These are phyloP conservation scores for Lindgomyces ingoldianus DNA, from an alignment of 495 filamentous ascomycete species.

Conservation along the genomic window DNA sequence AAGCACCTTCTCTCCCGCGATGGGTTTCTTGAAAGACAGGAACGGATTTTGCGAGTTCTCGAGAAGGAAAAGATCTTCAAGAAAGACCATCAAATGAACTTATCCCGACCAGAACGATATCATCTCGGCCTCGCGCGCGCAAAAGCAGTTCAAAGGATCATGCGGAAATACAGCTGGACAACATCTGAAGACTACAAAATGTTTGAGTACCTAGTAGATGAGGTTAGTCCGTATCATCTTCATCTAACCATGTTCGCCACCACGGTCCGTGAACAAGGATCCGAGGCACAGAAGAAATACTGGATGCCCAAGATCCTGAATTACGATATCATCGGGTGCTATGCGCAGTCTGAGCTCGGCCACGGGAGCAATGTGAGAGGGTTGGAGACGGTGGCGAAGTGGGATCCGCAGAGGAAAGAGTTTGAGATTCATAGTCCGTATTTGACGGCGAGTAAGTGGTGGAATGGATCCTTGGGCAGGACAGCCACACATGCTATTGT, in stretches of 20 bases:
- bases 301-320: constrained; percentile 52
- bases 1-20: constrained; percentile 48
- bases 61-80: constrained; percentile 47
- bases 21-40: constrained; percentile 50
- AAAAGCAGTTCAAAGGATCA: constrained; percentile 51
- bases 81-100: constrained; percentile 50
- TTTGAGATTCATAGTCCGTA: constrained; percentile 53
- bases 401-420: constrained; percentile 47
- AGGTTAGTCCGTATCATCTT: constrained; percentile 50
- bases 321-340: constrained; percentile 52
- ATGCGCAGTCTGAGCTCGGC: constrained; percentile 53
- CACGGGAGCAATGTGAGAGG: constrained; percentile 48
- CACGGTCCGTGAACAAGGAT: constrained; percentile 49
- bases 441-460: constrained; percentile 55
- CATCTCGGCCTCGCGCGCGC: constrained; percentile 52
- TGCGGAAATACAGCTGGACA: constrained; percentile 49
- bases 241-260: constrained; percentile 47
- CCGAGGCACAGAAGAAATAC: constrained; percentile 47
- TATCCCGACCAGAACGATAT: constrained; percentile 52
- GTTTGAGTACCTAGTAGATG: constrained; percentile 52
- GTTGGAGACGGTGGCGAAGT: constrained; percentile 51
- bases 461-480: constrained; percentile 53
- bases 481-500: constrained; percentile 52
- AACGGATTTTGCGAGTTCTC: constrained; percentile 46
- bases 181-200: constrained; percentile 49